phyloP scores from a whole-genome alignment of 192 early-diverging fungal species.

The Pilobolus umbonatus region DNA sequence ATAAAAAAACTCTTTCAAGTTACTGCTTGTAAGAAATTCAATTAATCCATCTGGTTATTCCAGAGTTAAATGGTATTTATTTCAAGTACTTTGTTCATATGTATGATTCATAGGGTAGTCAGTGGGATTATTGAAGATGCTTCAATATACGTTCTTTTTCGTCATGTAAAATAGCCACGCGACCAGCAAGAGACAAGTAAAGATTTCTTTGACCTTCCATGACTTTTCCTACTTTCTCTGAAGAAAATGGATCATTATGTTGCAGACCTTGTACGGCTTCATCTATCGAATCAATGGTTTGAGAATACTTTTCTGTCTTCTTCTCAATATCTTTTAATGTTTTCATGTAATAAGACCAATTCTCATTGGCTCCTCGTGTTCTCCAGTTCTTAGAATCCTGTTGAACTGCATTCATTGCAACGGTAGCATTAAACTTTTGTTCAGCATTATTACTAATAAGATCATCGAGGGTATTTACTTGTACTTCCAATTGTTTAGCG shows the following conservation, averaged over 20 bases:
- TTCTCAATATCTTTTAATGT: neutral
- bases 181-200: slow-evolving; percentile 1
- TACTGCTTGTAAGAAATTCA: too few relatives aligned
- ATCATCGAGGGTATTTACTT: neutral
- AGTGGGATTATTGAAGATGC: too few relatives aligned
- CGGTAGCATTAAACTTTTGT: neutral
- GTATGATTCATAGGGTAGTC: too few relatives aligned
- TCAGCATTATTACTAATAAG: neutral
- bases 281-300: neutral
- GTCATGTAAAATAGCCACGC: slow-evolving; percentile 1
- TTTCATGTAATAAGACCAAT: neutral
- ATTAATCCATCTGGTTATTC: too few relatives aligned
- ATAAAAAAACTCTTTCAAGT: too few relatives aligned
- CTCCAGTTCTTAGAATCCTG: slow-evolving; percentile 4
- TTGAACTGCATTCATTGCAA: neutral
- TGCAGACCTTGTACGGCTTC: neutral
- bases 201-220: neutral
- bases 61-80: too few relatives aligned
- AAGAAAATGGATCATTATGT: neutral
- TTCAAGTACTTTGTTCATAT: too few relatives aligned
- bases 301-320: neutral
- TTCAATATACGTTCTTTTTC: neutral
- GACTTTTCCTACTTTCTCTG: neutral
- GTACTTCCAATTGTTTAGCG: neutral
- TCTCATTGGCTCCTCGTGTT: neutral